Percentiles rank a stretch among this genome's conserved stretches.
phyloP scores from a whole-genome alignment of 2,329 filamentous ascomycete species.

The Fusarium annulatum region DNA sequence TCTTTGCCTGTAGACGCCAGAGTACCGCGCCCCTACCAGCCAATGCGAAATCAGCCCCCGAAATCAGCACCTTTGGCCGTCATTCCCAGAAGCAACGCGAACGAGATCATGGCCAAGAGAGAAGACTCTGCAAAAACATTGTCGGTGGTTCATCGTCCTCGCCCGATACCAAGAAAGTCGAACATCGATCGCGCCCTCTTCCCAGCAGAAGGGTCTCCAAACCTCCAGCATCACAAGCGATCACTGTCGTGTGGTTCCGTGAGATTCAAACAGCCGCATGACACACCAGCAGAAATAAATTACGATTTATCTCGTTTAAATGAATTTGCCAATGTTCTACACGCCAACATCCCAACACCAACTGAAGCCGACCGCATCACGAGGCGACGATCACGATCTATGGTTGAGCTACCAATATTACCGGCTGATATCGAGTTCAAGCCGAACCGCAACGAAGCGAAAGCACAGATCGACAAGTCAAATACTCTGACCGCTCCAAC shows the following conservation, averaged over 20 bases:
- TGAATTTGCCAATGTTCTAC: constrained; percentile 43
- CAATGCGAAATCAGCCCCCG: constrained; percentile 1
- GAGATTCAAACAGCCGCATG: constrained; percentile 59
- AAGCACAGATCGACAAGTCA: constrained; percentile 2
- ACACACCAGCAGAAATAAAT: constrained; percentile 59
- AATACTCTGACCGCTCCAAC: neutral
- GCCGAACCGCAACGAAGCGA: constrained; percentile 4
- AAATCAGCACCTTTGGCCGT: constrained; percentile 36
- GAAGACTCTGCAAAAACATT: constrained; percentile 10
- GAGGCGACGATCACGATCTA: constrained; percentile 43
- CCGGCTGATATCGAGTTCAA: constrained; percentile 11
- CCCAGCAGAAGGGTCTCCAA: constrained; percentile 54
- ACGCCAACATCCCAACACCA: constrained; percentile 10
- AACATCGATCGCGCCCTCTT: constrained; percentile 60
- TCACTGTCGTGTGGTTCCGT: constrained; percentile 63
- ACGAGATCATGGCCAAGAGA: constrained; percentile 14
- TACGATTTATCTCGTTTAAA: constrained; percentile 59
- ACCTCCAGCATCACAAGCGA: constrained; percentile 56
- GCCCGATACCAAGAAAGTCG: constrained; percentile 64
- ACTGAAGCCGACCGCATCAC: constrained; percentile 29
- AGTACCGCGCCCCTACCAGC: constrained; percentile 45
- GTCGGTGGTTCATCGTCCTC: constrained; percentile 63
- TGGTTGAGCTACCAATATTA: constrained; percentile 41
- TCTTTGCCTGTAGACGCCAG: constrained; percentile 39
- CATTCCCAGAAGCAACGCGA: constrained; percentile 31